Evolutionary conservation across 164 flowering plant species (phyloP).

Genomic region (Macadamia integrifolia): DNA sequence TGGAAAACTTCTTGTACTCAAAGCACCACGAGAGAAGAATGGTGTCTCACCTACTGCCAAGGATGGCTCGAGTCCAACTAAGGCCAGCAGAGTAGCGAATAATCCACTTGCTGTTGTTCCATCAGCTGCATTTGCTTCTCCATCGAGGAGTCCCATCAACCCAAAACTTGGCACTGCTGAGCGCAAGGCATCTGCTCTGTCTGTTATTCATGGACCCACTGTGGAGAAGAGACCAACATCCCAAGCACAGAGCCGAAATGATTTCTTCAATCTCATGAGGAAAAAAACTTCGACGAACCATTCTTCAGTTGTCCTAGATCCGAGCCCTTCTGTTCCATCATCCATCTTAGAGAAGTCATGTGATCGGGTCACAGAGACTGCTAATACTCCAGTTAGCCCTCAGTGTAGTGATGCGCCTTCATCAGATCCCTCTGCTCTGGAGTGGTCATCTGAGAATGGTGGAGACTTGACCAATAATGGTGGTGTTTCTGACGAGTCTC

Average conservation of each 20-base stretch:
- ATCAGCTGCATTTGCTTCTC: constrained; percentile 29
- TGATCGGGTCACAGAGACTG: constrained; percentile 27
- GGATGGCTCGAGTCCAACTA: constrained; percentile 46
- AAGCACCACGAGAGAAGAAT: constrained; percentile 59
- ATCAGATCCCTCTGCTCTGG: constrained; percentile 13
- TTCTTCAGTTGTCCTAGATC: constrained; percentile 26
- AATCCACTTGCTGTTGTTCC: constrained; percentile 29
- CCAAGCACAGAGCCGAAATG: constrained; percentile 71
- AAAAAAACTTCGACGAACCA: constrained; percentile 44
- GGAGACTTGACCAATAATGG: constrained; percentile 31
- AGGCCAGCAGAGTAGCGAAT: constrained; percentile 29
- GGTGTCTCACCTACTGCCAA: constrained; percentile 40
- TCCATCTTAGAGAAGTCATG: constrained; percentile 27
- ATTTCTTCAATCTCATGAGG: constrained; percentile 76
- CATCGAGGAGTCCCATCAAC: constrained; percentile 37
- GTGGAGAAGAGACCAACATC: constrained; percentile 53
- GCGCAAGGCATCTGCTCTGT: constrained; percentile 37
- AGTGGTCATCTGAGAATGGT: constrained; percentile 28
- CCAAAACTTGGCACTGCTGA: constrained; percentile 34
- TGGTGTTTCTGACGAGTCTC: constrained; percentile 26
- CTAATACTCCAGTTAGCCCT: constrained; percentile 26
- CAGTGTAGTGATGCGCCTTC: constrained; percentile 16
- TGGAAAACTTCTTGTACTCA: constrained; percentile 71
- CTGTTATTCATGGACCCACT: constrained; percentile 24
- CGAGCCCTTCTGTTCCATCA: constrained; percentile 28